Evolutionary conservation across 225 moss, liverwort and hornwort species (phyloP).

Genomic region (Polytrichum commune): DNA sequence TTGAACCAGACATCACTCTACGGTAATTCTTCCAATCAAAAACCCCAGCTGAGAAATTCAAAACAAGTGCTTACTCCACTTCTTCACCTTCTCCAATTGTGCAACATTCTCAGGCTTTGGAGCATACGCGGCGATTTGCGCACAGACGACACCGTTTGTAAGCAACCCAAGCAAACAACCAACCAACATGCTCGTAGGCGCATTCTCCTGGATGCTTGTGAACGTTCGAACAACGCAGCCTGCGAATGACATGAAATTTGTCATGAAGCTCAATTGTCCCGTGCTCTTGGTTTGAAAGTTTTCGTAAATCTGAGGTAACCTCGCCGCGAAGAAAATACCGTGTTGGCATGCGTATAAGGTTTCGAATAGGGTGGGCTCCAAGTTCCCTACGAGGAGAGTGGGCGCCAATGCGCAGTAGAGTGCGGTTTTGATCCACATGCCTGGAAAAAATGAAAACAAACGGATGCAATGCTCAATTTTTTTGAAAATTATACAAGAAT

Average conservation of each 20-base stretch:
- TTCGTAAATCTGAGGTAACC: slow-evolving; percentile 75
- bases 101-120: slow-evolving; percentile 16
- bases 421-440: slow-evolving; percentile 69
- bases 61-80: slow-evolving; percentile 3
- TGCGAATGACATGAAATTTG: slow-evolving; percentile 66
- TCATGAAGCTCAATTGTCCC: slow-evolving; percentile 81
- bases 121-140: slow-evolving; percentile 53
- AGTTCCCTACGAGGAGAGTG: slow-evolving; percentile 54
- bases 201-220: slow-evolving; percentile 74
- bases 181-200: slow-evolving; percentile 76
- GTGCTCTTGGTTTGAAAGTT: slow-evolving; percentile 79
- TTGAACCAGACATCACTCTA: too few species aligned
- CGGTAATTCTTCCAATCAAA: too few species aligned
- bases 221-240: slow-evolving; percentile 75
- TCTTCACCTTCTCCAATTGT: slow-evolving; percentile 1
- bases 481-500: too few species aligned
- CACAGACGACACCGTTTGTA: slow-evolving; percentile 67
- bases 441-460: neutral
- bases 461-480: too few species aligned
- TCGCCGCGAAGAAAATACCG: slow-evolving; percentile 69
- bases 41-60: too few species aligned
- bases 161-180: slow-evolving; percentile 70
- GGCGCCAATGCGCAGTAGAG: slow-evolving; percentile 79
- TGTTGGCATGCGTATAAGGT: slow-evolving; percentile 77
- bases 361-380: slow-evolving; percentile 64